Conservation (phyloP, 208 protist species). For the Trichomonas vaginalis region DNA sequence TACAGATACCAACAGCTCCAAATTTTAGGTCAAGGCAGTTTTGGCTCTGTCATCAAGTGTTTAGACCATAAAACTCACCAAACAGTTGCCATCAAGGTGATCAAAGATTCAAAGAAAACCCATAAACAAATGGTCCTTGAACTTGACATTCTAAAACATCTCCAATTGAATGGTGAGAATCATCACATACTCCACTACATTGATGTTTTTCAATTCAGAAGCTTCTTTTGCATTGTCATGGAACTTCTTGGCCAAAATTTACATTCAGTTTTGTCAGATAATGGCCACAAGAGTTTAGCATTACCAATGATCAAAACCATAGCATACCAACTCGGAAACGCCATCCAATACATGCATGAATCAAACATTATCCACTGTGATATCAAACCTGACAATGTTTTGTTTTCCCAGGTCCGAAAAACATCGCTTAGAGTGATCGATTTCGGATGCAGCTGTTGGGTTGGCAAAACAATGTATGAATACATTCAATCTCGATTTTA, state of each 20-base stretch:
- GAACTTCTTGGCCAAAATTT: not conserved
- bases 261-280: not conserved
- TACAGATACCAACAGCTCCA: conserved; percentile 65
- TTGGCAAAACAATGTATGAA: conserved; percentile 58
- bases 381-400: conserved; percentile 16
- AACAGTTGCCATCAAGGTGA: conserved; percentile 51
- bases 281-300: not conserved
- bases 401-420: not conserved
- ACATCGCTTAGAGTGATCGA: conserved; percentile 43
- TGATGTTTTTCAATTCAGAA: conserved; percentile 31
- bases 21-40: conserved; percentile 59
- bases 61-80: conserved; percentile 53
- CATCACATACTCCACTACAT: conserved; percentile 26
- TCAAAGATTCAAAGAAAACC: conserved; percentile 40
- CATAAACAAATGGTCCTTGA: conserved; percentile 27
- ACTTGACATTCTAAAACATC: conserved; percentile 25
- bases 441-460: conserved; percentile 42
- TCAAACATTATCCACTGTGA: not conserved
- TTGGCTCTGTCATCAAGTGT: conserved; percentile 64
- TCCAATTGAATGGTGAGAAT: conserved; percentile 21
- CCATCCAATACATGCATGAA: not conserved
- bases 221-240: conserved; percentile 24
- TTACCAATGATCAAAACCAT: not conserved
- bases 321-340: not conserved
- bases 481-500: conserved; percentile 81